Conservation (phyloP, 2,329 filamentous ascomycete genomes). For the Stemphylium lycopersici region DNA sequence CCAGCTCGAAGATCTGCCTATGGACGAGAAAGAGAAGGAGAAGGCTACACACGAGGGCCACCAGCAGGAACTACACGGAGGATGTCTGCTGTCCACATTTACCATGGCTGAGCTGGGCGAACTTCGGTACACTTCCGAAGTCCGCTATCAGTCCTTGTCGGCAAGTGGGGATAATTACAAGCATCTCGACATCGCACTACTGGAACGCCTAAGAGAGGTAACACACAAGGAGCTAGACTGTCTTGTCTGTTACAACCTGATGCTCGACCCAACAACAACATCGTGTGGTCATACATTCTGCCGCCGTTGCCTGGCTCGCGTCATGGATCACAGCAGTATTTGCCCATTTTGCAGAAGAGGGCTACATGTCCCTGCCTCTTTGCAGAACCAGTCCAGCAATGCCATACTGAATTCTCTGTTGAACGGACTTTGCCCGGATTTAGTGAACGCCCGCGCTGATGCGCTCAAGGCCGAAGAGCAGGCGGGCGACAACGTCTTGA, state of each 20-base stretch:
- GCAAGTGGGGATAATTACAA: constrained; percentile 47
- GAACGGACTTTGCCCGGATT: constrained; percentile 69
- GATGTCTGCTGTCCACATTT: constrained; percentile 70
- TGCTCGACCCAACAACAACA: constrained; percentile 82
- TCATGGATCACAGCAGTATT: constrained; percentile 75
- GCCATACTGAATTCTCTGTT: constrained; percentile 67
- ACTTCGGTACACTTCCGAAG: constrained; percentile 63
- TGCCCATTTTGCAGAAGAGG: constrained; percentile 81
- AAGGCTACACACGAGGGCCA: constrained; percentile 25
- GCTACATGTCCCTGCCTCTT: constrained; percentile 60
- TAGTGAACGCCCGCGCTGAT: constrained; percentile 64
- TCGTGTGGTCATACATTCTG: constrained; percentile 91
- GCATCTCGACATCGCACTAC: constrained; percentile 56
- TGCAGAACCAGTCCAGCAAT: constrained; percentile 64
- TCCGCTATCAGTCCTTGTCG: constrained; percentile 55
- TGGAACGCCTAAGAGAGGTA: constrained; percentile 66
- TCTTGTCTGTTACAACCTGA: constrained; percentile 82
- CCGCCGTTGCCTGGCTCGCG: constrained; percentile 75
- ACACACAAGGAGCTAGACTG: constrained; percentile 79
- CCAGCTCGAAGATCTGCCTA: constrained; percentile 40
- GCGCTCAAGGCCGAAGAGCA: constrained; percentile 64
- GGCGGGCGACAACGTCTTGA: constrained; percentile 60
- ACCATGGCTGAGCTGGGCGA: constrained; percentile 66
- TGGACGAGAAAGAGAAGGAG: constrained; percentile 49
- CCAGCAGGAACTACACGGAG: constrained; percentile 59